Evolutionary conservation across 495 filamentous ascomycete genomes (phyloP), one percentile per base, ranked within the genome.

Genomic region (Acidomyces sp.): DNA sequence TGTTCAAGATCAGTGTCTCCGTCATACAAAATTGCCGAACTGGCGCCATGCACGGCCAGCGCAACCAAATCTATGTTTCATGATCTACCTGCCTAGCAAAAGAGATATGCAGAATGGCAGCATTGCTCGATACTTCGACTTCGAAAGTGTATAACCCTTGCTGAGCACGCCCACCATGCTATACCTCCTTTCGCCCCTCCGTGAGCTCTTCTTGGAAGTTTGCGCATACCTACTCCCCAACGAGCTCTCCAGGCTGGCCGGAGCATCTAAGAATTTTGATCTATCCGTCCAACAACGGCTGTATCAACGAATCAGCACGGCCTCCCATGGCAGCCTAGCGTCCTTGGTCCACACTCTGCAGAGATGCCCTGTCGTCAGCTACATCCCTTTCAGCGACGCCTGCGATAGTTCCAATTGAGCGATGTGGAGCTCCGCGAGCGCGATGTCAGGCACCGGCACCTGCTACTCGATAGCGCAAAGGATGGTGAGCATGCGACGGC

Each of bases 211-310:
- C 15, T 31, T 46, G 3, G 21, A 24, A 13, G 23, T 46, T 2
- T 40, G 36, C 37, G n/a, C 37, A 2, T 29, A 30, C 28, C 27
- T 46, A 2, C 9, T 13, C 3, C 19, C 36, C 17, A 25, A 13
- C 12, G 36, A 46, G 12, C 19, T 46, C n/a, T 16, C 37, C 11
- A 15, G 13, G 3, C 43, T 46, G 7, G 37, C 36, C 20, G 35
- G 27, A 20, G 37, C 28, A 11, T 34, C 11, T 13, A 27, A 31
- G 6, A 37, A 46, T 23, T 22, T 25, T 18, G 39, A 46, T 30
- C 43, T 39, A 3, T 36, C 43, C 28, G 43, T 35, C 6, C 43
- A 46, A 18, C 21, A 41, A 28, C 43, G 36, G n/a, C 28, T 46
- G 6, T 46, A 46, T 25, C 16, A 12, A 2, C 17, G 29, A 16